Evolutionary conservation across 352 stramenopile genomes (phyloP).

Genomic region (Pythium guiyangense): DNA sequence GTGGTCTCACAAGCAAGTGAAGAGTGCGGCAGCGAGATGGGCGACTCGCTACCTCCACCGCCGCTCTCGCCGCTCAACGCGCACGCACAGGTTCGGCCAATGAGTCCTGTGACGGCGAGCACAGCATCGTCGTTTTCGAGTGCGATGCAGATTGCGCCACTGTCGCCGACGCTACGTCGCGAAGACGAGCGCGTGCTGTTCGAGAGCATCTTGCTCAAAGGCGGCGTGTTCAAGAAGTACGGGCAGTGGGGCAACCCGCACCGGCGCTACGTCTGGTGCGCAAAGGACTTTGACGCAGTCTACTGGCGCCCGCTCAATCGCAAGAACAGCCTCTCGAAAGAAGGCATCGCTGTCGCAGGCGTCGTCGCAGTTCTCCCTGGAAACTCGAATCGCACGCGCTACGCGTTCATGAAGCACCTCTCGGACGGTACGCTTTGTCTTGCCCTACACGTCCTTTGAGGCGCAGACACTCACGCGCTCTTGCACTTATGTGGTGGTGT

Average conservation of each 20-base stretch:
- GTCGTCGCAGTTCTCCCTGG: slow-evolving; percentile 51
- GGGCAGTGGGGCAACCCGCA: slow-evolving; percentile 74
- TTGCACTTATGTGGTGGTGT: slow-evolving; percentile 1
- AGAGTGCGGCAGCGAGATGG: not conserved
- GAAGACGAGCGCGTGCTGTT: slow-evolving; percentile 42
- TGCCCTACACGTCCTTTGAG: too few relatives aligned
- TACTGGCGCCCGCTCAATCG: slow-evolving; percentile 71
- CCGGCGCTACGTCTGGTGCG: slow-evolving; percentile 67
- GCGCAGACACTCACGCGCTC: not conserved
- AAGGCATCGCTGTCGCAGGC: slow-evolving; percentile 36
- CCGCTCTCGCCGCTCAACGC: slow-evolving; percentile 1
- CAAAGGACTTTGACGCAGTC: slow-evolving; percentile 54
- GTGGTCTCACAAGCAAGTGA: too few relatives aligned
- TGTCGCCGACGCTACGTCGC: not conserved
- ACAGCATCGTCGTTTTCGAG: not conserved
- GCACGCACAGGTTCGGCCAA: not conserved
- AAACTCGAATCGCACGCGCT: slow-evolving; percentile 53
- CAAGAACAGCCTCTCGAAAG: slow-evolving; percentile 55
- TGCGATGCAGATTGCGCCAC: not conserved
- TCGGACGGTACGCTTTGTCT: slow-evolving; percentile 36
- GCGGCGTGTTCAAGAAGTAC: slow-evolving; percentile 74
- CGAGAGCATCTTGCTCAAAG: slow-evolving; percentile 57
- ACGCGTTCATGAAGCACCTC: slow-evolving; percentile 76
- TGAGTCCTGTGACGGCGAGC: not conserved
- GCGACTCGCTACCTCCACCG: not conserved